phyloP scores from a whole-genome alignment of 2,329 filamentous ascomycete genomes.

The Sclerotinia minor region DNA sequence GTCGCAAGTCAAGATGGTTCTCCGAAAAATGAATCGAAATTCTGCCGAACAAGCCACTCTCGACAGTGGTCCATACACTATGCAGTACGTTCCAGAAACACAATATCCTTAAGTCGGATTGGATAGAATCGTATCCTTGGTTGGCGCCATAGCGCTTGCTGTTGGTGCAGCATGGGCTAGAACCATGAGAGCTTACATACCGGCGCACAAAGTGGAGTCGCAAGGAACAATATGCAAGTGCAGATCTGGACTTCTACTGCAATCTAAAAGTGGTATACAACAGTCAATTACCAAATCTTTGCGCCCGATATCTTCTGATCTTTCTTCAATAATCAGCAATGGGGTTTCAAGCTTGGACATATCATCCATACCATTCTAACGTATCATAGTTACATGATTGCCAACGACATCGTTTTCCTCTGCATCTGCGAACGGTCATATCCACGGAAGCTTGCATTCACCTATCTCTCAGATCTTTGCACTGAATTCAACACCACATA shows the following conservation, averaged over 20 bases:
- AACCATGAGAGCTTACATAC: not conserved
- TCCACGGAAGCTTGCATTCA: conserved; percentile 97
- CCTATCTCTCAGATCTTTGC: conserved; percentile 90
- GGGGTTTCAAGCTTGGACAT: not conserved
- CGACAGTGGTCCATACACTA: conserved; percentile 76
- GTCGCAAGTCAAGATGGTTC: conserved; percentile 83
- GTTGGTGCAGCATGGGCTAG: not conserved
- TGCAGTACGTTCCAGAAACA: conserved; percentile 68
- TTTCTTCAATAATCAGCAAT: not conserved
- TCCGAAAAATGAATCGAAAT: conserved; percentile 84
- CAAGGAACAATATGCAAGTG: not conserved
- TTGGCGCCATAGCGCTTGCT: not conserved
- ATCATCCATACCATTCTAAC: conserved; percentile 12
- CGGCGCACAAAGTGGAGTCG: not conserved
- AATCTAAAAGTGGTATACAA: not conserved
- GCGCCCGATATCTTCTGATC: too few species aligned
- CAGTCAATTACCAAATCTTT: not conserved
- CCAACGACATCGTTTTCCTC: conserved; percentile 81
- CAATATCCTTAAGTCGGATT: not conserved
- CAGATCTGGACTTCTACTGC: not conserved
- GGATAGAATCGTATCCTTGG: not conserved
- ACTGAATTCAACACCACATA: conserved; percentile 90
- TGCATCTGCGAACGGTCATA: conserved; percentile 93
- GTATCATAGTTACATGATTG: conserved; percentile 72
- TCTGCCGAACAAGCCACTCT: conserved; percentile 90